Evolutionary conservation across 106 monocot genomes (phyloP).

Genomic region (Xerophyta viscosa): DNA sequence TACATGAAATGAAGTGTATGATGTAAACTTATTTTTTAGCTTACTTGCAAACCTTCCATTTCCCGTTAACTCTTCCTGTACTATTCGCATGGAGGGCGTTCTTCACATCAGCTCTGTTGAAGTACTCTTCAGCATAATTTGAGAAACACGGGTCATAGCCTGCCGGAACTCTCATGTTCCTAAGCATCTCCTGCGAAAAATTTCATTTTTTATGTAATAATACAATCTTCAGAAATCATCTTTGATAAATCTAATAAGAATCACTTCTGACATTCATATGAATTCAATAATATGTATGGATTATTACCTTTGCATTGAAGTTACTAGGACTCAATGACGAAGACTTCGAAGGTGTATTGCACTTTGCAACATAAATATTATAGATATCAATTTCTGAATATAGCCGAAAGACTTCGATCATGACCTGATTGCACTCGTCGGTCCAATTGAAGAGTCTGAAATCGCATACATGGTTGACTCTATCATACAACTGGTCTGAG

Average conservation of each 20-base stretch:
- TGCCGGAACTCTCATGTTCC: constrained; percentile 27
- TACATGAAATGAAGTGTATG: neutral
- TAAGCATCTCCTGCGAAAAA: constrained; percentile 11
- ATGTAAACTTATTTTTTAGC: no score
- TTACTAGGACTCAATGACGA: constrained; percentile 1
- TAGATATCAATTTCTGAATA: constrained; percentile 79
- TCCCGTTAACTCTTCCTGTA: constrained; percentile 5
- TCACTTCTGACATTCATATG: no score
- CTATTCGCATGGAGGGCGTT: constrained; percentile 47
- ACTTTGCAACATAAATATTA: constrained; percentile 80
- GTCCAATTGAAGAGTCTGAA: constrained; percentile 45
- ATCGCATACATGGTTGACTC: constrained; percentile 37
- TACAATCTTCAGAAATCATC: no score
- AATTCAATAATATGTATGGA: no score
- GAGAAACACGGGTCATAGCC: constrained; percentile 84
- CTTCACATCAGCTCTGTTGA: constrained; percentile 60
- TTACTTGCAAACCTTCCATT: constrained; percentile 76
- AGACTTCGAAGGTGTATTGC: constrained; percentile 21
- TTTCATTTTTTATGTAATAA: no score
- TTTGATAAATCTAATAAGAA: no score
- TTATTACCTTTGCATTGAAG: constrained; percentile 15
- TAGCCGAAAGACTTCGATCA: constrained; percentile 32
- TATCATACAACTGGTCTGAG: constrained; percentile 51
- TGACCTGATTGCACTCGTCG: constrained; percentile 25
- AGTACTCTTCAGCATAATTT: constrained; percentile 53